phyloP scores from a whole-genome alignment of 2,329 filamentous ascomycete species.

The Teratosphaeria epicoccoides region DNA sequence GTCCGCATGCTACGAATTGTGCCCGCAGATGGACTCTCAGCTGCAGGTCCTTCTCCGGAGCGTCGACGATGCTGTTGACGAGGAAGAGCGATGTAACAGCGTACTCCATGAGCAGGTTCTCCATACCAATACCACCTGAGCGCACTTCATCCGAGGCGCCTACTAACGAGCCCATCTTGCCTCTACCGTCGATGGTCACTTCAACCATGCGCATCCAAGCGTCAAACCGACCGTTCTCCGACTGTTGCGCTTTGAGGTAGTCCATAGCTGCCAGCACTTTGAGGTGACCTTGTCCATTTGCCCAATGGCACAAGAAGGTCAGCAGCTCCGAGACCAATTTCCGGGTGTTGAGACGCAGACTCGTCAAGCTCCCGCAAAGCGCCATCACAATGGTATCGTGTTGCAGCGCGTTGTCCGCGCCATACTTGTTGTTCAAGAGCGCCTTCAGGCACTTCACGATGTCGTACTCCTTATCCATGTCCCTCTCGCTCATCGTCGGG shows the following conservation, averaged over 20 bases:
- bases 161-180: constrained; percentile 97
- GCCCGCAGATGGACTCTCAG: constrained; percentile 87
- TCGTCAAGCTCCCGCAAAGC: constrained; percentile 75
- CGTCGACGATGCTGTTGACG: constrained; percentile 93
- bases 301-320: constrained; percentile 94
- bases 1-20: constrained; percentile 89
- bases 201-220: constrained; percentile 98
- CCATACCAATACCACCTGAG: constrained; percentile 94
- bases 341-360: constrained; percentile 77
- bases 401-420: constrained; percentile 83
- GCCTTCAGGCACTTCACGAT: constrained; percentile 97
- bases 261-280: constrained; percentile 93
- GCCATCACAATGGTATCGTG: constrained; percentile 87
- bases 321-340: constrained; percentile 94
- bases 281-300: constrained; percentile 72
- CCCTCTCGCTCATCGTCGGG: constrained; percentile 56
- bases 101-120: constrained; percentile 98
- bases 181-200: constrained; percentile 89
- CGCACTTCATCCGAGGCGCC: constrained; percentile 93
- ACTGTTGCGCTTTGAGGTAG: constrained; percentile 73
- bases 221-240: constrained; percentile 92
- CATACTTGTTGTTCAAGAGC: constrained; percentile 98
- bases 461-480: constrained; percentile 86
- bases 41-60: constrained; percentile 78
- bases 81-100: constrained; percentile 88